Percentiles rank a stretch among this genome's conserved stretches.
These are phyloP conservation scores for Xylariaceae sp. DNA, from an alignment of 2,329 filamentous ascomycete genomes.

Conservation along the genomic window DNA sequence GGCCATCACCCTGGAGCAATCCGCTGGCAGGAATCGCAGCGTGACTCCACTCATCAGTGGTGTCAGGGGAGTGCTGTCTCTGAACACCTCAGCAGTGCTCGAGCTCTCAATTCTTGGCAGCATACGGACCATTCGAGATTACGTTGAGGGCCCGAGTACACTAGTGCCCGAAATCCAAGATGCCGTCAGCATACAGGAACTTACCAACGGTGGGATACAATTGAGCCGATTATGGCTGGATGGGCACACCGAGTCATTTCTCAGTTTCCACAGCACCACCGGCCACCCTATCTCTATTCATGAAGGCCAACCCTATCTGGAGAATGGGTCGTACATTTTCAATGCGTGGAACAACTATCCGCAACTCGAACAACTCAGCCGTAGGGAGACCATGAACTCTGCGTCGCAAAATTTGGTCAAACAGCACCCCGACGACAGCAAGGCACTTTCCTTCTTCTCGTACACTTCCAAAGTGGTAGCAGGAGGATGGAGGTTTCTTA, in stretches of 20 bases:
- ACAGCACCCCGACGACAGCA: slow-evolving; percentile 37
- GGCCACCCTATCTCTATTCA: slow-evolving; percentile 28
- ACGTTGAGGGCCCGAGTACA: slow-evolving; percentile 48
- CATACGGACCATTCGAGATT: slow-evolving; percentile 55
- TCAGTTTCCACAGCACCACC: slow-evolving; percentile 36
- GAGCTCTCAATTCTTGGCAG: slow-evolving; percentile 53
- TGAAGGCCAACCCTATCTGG: slow-evolving; percentile 35
- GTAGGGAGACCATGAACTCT: slow-evolving; percentile 41
- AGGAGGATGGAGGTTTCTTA: slow-evolving; percentile 58
- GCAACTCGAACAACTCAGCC: slow-evolving; percentile 47
- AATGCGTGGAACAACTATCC: slow-evolving; percentile 55
- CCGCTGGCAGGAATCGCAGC: slow-evolving; percentile 32
- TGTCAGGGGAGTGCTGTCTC: slow-evolving; percentile 43
- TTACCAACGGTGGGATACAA: slow-evolving; percentile 34
- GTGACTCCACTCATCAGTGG: slow-evolving; percentile 44
- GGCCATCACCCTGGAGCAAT: slow-evolving; percentile 44
- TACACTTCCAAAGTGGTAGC: slow-evolving; percentile 56
- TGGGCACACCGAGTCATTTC: slow-evolving; percentile 47
- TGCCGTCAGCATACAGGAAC: slow-evolving; percentile 34
- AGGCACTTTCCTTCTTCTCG: slow-evolving; percentile 54
- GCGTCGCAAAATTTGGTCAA: slow-evolving; percentile 37
- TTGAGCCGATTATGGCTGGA: slow-evolving; percentile 54
- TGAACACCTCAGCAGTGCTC: slow-evolving; percentile 51
- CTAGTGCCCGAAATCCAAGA: slow-evolving; percentile 47
- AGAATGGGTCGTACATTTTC: slow-evolving; percentile 48